Conservation (phyloP, 495 filamentous ascomycete genomes). For the Annulohypoxylon stygium region DNA sequence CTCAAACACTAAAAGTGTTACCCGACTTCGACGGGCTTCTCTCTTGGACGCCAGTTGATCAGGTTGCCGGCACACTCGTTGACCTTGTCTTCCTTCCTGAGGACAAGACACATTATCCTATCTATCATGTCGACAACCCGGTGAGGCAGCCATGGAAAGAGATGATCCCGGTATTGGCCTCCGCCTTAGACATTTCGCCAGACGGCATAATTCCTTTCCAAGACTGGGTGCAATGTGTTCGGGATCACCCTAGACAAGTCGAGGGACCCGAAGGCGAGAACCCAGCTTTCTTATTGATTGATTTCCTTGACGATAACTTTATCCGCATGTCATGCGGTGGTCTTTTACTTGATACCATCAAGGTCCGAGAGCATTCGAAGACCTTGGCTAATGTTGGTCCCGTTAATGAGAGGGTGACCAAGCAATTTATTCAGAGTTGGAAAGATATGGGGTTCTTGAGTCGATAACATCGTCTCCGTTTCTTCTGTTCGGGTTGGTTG, state of each 20-base stretch:
- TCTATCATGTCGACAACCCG: constrained; percentile 70
- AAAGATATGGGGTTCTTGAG: constrained; percentile 51
- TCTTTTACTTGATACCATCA: constrained; percentile 60
- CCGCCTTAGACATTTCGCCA: constrained; percentile 55
- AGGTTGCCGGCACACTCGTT: constrained; percentile 40
- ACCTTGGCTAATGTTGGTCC: constrained; percentile 54
- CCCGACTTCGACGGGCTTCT: constrained; percentile 61
- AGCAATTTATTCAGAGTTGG: constrained; percentile 60
- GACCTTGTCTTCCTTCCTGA: constrained; percentile 36
- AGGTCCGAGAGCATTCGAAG: constrained; percentile 59
- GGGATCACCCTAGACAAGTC: constrained; percentile 36
- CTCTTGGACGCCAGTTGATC: constrained; percentile 66
- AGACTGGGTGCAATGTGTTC: constrained; percentile 42
- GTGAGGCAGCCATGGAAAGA: constrained; percentile 62
- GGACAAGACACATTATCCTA: constrained; percentile 48
- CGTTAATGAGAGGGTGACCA: constrained; percentile 55
- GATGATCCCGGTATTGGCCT: constrained; percentile 58
- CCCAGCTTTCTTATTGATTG: constrained; percentile 60
- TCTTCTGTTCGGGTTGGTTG: constrained; percentile 6
- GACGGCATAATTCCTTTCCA: constrained; percentile 35
- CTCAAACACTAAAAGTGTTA: constrained; percentile 61
- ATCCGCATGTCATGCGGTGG: constrained; percentile 68
- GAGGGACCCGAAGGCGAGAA: constrained; percentile 58
- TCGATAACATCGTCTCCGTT: constrained; percentile 27
- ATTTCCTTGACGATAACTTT: constrained; percentile 67